A percentile compares a stretch with the other conserved stretches of the same genome.
Evolutionary conservation across 208 protist species (phyloP).

Genomic region (Herpetomonas tarakana): DNA sequence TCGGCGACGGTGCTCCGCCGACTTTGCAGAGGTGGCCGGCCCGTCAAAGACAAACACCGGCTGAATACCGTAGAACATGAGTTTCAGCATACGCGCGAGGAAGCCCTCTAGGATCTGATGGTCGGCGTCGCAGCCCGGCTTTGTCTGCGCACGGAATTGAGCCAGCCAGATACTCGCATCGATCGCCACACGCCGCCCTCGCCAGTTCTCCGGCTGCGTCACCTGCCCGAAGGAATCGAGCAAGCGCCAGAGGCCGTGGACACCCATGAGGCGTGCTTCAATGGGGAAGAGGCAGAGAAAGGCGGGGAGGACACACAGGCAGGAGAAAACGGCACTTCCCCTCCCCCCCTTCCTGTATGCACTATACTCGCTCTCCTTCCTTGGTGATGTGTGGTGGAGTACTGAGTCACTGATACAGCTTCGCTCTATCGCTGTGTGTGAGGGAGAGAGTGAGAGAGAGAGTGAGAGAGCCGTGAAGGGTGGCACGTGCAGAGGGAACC

Average conservation of each 20-base stretch:
- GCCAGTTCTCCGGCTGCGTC: conserved; percentile 56
- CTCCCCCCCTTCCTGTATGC: too few relatives aligned
- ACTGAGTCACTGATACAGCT: too few relatives aligned
- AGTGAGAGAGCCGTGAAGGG: too few relatives aligned
- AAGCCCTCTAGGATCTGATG: conserved; percentile 77
- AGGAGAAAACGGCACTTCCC: too few relatives aligned
- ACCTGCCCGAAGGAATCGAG: conserved; percentile 82
- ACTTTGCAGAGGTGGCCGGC: conserved; percentile 45
- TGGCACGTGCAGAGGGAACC: too few relatives aligned
- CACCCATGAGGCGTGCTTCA: conserved; percentile 48
- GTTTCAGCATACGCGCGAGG: conserved; percentile 77
- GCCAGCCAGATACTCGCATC: conserved; percentile 90
- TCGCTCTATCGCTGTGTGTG: too few relatives aligned
- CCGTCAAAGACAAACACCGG: conserved; percentile 91
- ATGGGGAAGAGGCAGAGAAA: background rate
- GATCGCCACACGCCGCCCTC: conserved; percentile 71
- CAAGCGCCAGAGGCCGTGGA: conserved; percentile 80
- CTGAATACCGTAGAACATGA: conserved; percentile 84
- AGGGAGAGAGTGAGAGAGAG: too few relatives aligned
- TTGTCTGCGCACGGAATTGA: conserved; percentile 60
- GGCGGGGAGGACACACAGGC: background rate
- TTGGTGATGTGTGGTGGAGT: too few relatives aligned
- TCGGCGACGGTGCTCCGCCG: conserved; percentile 53
- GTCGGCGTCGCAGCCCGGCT: conserved; percentile 40
- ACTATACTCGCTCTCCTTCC: too few relatives aligned